Percentiles rank a stretch among this genome's conserved stretches.
These are phyloP conservation scores for Cavenderia fasciculata DNA, from an alignment of 78 protist species.

Conservation along the genomic window DNA sequence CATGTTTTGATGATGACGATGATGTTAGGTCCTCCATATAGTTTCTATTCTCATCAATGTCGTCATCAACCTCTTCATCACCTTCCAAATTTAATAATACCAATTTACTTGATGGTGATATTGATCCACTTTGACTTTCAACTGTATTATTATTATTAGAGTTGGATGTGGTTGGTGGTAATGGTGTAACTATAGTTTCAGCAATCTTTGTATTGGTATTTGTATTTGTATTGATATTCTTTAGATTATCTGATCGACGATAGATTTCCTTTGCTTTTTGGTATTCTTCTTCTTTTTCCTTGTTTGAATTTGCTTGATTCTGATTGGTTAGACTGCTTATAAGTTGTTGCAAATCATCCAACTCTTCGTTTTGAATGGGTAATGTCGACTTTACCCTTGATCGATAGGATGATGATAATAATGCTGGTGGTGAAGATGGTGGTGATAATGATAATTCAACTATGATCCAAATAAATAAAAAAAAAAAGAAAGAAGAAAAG, in stretches of 20 bases:
- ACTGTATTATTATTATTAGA: not conserved
- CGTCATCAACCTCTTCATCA: not conserved
- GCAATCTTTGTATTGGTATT: not conserved
- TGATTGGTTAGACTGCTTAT: slow-evolving; percentile 2
- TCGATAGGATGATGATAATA: not conserved
- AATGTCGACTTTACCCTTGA: not conserved
- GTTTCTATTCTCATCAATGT: not conserved
- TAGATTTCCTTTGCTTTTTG: not conserved
- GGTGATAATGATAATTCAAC: not conserved
- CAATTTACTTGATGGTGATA: no score
- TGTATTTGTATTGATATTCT: not conserved
- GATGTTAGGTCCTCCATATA: not conserved
- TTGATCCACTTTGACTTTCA: not conserved
- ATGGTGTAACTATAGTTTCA: not conserved
- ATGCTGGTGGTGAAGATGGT: not conserved
- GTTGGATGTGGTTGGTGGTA: not conserved
- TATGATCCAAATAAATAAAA: no score
- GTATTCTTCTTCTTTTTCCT: not conserved
- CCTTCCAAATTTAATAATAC: no score
- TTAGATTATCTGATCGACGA: not conserved
- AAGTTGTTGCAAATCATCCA: slow-evolving; percentile 5
- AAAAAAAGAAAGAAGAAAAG: no score
- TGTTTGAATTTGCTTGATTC: not conserved
- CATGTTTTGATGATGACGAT: not conserved
- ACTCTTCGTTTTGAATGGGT: not conserved